Evolutionary conservation across 1,139 yeast genomes (phyloP), one percentile per base, ranked within the genome.

Genomic region (Zygotorulaspora mrakii): DNA sequence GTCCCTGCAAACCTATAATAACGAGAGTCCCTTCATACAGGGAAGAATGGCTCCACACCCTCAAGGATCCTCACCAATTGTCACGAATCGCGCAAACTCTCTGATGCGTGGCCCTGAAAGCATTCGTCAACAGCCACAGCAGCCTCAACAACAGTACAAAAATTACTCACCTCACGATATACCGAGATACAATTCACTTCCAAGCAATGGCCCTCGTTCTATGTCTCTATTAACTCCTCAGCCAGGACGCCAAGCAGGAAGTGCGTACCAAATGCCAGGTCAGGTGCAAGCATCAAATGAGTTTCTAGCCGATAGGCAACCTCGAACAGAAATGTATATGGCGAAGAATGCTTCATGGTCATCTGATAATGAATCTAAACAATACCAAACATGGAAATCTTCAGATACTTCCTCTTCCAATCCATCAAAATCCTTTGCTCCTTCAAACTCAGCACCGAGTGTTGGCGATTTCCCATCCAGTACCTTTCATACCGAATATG

Each of bases 1-100:
- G 82, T 76, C 84, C 16, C 59, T 79, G 40, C 77, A 73, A 49
- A 65, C 42, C 45, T 48, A 46, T 33, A 54, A 57, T 22, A 57
- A 32, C 26, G 45, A 40, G 9, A 40, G 35, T 26, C 47, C 50
- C 5, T 35, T 37, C 16, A 29, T 25, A 17, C 47, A 42, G 20
- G 37, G 36, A 17, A 42, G 35, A 25, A 31, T 36, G 25, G 21
- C 24, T 27, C 33, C 28, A 14, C 41, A 34, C 24, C 8, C 37
- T 24, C 43, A 27, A 9, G 26, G 23, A 11, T 31, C 23, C 4
- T 42, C 48, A 16, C 46, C 47, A 12, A 46, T 12, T 46, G 46
- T 23, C 44, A 35, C 14, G 32, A 44, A 10, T 35, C 50, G 61
- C 31, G 44, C 57, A 3, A 54, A 51, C 35, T 51, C 62, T 3